phyloP scores from a whole-genome alignment of 2,329 filamentous ascomycete species.

The Colletotrichum navitas region DNA sequence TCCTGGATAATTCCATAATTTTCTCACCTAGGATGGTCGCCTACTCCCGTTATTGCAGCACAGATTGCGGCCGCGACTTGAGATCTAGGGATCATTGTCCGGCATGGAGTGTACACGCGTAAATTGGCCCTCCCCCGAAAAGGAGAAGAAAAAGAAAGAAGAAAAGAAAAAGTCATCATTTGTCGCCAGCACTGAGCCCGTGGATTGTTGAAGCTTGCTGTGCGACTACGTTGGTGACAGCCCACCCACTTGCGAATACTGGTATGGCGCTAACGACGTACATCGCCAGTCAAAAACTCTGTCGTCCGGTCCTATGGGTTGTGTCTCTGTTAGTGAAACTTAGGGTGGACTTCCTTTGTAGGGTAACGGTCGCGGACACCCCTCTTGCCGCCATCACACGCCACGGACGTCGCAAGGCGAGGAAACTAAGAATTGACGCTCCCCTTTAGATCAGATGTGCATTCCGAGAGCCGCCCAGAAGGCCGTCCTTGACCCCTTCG shows the following conservation, averaged over 20 bases:
- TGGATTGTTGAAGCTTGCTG: slow-evolving; percentile 36
- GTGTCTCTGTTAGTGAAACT: slow-evolving; percentile 31
- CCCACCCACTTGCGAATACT: slow-evolving; percentile 17
- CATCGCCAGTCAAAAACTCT: slow-evolving; percentile 35
- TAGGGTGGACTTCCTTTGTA: slow-evolving; percentile 31
- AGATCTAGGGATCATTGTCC: slow-evolving; percentile 10
- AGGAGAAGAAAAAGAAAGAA: no score
- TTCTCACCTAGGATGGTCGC: slow-evolving; percentile 30
- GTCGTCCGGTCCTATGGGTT: slow-evolving; percentile 28
- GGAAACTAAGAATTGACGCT: background rate
- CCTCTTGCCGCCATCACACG: slow-evolving; percentile 21
- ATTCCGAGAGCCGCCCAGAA: slow-evolving; percentile 9
- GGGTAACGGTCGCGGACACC: slow-evolving; percentile 27
- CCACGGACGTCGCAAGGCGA: slow-evolving; percentile 13
- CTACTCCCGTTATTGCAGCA: slow-evolving; percentile 32
- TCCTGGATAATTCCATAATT: slow-evolving; percentile 28
- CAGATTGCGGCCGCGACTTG: slow-evolving; percentile 26
- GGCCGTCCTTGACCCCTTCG: slow-evolving; percentile 25
- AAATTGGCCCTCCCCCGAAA: slow-evolving; percentile 43
- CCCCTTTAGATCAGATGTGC: slow-evolving; percentile 34
- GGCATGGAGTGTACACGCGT: slow-evolving; percentile 42
- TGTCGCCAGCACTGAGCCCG: slow-evolving; percentile 25
- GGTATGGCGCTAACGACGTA: slow-evolving; percentile 29
- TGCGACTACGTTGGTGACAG: slow-evolving; percentile 23
- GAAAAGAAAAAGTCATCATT: background rate